Conservation (phyloP, 148 eudicot species). For the Amaranthus palmeri region DNA sequence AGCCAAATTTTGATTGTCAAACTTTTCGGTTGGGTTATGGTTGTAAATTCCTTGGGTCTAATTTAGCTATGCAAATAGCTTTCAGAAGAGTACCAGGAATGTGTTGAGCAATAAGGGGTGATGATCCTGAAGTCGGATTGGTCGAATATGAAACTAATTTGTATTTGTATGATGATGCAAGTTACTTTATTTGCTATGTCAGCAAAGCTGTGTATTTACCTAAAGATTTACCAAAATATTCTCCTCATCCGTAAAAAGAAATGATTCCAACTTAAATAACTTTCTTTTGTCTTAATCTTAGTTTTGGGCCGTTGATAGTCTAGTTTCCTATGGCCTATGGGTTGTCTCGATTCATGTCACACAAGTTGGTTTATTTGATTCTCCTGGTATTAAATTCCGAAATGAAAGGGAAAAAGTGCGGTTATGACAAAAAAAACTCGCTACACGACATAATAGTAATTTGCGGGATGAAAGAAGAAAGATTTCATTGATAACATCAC, state of each 20-base stretch:
- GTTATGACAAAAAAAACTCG: too few relatives aligned
- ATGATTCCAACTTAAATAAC: background rate
- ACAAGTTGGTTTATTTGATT: background rate
- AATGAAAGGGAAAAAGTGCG: too few relatives aligned
- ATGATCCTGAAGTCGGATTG: background rate
- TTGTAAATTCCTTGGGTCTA: background rate
- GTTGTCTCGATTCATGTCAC: background rate
- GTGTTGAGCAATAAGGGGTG: background rate
- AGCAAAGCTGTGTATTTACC: background rate
- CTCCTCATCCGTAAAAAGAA: background rate
- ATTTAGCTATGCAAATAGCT: background rate
- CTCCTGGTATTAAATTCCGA: background rate
- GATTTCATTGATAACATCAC: background rate
- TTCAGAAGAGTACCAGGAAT: background rate
- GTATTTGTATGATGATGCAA: background rate
- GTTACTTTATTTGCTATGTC: background rate
- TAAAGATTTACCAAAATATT: background rate
- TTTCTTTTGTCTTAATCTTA: background rate
- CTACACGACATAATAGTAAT: background rate
- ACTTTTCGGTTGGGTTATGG: background rate
- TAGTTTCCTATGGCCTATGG: background rate
- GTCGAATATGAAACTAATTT: background rate
- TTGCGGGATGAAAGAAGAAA: background rate
- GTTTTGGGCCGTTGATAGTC: background rate
- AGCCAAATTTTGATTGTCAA: background rate